Conservation (phyloP, 2,329 filamentous ascomycete genomes). For the Penicillium sp. region DNA sequence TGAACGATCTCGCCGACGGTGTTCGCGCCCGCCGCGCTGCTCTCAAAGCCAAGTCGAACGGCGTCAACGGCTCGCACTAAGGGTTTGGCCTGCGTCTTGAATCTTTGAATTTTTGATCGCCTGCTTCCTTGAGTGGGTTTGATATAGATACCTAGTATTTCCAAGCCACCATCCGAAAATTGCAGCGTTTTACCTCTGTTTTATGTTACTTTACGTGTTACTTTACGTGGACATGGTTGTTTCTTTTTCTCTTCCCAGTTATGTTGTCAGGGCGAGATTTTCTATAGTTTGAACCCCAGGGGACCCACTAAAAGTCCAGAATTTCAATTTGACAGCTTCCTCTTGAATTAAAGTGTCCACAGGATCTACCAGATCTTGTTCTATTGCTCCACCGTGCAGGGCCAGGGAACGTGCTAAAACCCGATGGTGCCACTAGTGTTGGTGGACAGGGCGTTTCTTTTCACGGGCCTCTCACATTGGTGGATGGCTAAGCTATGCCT, state of each 20-base stretch:
- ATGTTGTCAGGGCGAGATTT: neutral
- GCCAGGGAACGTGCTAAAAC: conserved; percentile 13
- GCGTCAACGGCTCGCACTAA: conserved; percentile 27
- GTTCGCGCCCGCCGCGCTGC: conserved; percentile 66
- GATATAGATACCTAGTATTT: conserved; percentile 16
- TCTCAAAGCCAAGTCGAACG: conserved; percentile 29
- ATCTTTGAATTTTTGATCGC: neutral
- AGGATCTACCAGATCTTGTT: conserved; percentile 6
- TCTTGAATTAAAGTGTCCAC: neutral
- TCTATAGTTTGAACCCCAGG: conserved; percentile 6
- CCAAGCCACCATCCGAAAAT: conserved; percentile 9
- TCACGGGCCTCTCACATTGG: neutral
- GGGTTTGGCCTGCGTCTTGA: neutral
- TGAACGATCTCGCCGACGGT: conserved; percentile 80
- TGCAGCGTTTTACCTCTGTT: conserved; percentile 9
- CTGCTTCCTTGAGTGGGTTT: conserved; percentile 5
- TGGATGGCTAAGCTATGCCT: neutral
- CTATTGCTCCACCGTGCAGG: conserved; percentile 10
- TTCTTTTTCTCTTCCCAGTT: neutral
- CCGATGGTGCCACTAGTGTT: conserved; percentile 1
- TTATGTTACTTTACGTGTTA: conserved; percentile 1
- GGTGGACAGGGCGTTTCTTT: conserved; percentile 3
- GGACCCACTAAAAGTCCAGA: conserved; percentile 4
- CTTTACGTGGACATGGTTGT: neutral
- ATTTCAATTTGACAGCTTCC: conserved; percentile 11